Base-by-base conservation (phyloP, 352 stramenopile genomes). In the Chrysophaeum taylorii region DNA sequence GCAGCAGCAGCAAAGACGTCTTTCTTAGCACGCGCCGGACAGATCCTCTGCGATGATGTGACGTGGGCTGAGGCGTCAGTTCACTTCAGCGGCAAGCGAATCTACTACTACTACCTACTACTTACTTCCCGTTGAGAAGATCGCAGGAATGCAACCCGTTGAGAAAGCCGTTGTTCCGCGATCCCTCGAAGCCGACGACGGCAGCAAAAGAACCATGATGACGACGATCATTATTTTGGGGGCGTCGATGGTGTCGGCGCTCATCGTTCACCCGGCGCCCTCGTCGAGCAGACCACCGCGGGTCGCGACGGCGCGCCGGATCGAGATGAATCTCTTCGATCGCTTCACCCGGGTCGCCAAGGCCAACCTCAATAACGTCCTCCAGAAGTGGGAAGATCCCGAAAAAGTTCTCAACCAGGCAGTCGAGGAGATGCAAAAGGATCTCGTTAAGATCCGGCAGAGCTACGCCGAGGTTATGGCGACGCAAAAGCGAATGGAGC, bases 361-460 rank as follows among this genome's bases (percentile, higher is more conserved):
- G 71, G 81, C 76, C 9, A 88, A 88, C 68, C 38, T 86, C 0
- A 86, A 88, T 45, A 85, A 85, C 64, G 71, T 87, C 50, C 67
- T 85, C 0, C 78, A 83, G 38, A 82, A 75, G 61, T 68, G 88
- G 61, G 85, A 92, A 78, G 85, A 92, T 75, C 85, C 85, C 27
- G 85, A 92, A 73, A 92, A 92, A 75, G 33, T 70, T 9, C 39
- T 83, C 38, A 73, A 81, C 41, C 74, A 82, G 66, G 75, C 78
- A 5, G 75, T 84, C 16, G 68, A 76, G 9, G 77, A 83, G 42
- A 78, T 84, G 75, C 76, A 91, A 76, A 81, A 70, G 68, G 86
- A 92, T 76, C 79, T 92, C 31, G 79, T 91, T 2, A 89, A 89
- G 75, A 77, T 92, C 54, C 81, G 86, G 71, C 86, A 92, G 79